Percentiles rank a stretch among this genome's conserved stretches.
These are phyloP conservation scores for Rhodamnia argentea DNA, from an alignment of 345 rosid genomes.

Conservation along the genomic window DNA sequence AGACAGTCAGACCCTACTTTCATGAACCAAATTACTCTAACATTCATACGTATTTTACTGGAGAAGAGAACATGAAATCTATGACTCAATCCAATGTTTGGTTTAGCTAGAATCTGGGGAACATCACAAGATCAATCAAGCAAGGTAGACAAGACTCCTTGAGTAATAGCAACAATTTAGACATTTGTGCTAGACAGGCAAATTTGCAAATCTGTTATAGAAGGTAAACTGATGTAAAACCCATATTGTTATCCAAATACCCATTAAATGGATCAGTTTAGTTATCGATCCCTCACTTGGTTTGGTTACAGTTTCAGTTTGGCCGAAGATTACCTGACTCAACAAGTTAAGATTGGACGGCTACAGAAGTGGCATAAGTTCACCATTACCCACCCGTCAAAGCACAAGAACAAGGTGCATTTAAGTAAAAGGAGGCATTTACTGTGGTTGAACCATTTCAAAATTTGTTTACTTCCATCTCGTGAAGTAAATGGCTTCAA, in stretches of 20 bases:
- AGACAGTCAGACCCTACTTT: not conserved
- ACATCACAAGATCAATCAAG: not conserved
- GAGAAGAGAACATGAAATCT: not conserved
- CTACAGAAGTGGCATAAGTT: not conserved
- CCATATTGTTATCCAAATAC: not conserved
- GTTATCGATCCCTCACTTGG: not conserved
- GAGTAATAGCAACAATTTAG: not conserved
- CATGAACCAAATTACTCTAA: not conserved
- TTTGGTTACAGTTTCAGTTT: not conserved
- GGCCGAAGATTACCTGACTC: not conserved
- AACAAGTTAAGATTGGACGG: not conserved
- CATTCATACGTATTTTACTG: not conserved
- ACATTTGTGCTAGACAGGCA: not conserved
- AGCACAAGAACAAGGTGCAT: not conserved
- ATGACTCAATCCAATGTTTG: not conserved
- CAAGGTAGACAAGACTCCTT: not conserved
- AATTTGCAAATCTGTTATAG: not conserved
- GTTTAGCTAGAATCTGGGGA: not conserved
- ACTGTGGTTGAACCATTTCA: not conserved
- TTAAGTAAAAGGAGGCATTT: not conserved
- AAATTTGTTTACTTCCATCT: not conserved
- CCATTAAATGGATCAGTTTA: not conserved
- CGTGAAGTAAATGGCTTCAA: not conserved
- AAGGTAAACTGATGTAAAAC: not conserved
- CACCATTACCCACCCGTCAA: not conserved